Evolutionary conservation across 169 alveolate species (phyloP).

Genomic region (Plasmodium gonderi): DNA sequence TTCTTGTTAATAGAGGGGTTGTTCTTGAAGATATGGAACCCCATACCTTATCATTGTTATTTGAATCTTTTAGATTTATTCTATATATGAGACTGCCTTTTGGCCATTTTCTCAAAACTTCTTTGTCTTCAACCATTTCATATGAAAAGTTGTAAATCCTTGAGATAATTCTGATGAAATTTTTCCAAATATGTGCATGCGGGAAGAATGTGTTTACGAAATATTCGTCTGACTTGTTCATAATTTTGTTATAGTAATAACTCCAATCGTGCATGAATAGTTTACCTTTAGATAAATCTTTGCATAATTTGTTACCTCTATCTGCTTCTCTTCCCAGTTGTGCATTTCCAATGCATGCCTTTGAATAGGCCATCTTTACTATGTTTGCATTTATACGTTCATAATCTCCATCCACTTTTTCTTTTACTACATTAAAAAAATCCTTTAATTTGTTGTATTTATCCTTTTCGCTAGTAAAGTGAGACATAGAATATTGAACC

Average conservation of each 20-base stretch:
- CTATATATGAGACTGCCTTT: conserved; percentile 8
- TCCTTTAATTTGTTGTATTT: conserved; percentile 25
- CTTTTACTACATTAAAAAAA: conserved; percentile 13
- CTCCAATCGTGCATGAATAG: conserved; percentile 35
- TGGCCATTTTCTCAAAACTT: conserved; percentile 4
- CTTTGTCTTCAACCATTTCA: background rate
- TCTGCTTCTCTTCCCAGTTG: background rate
- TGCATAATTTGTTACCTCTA: background rate
- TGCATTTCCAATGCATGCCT: no score
- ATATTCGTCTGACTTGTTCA: conserved; percentile 54
- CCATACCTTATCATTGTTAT: no score
- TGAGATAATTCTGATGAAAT: conserved; percentile 29
- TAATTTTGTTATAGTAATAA: conserved; percentile 32
- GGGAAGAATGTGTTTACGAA: conserved; percentile 49
- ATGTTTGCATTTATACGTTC: background rate
- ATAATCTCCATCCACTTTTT: conserved; percentile 26
- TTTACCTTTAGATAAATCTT: no score
- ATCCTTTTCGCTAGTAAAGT: conserved; percentile 48
- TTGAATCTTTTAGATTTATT: background rate
- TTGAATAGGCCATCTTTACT: background rate
- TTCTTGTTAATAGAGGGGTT: background rate
- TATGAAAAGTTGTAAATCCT: conserved; percentile 39
- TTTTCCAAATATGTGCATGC: conserved; percentile 5
- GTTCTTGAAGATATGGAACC: no score
- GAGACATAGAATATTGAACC: conserved; percentile 37